Evolutionary conservation across 2,329 filamentous ascomycete species (phyloP).

Genomic region (Chaetomium sp.): DNA sequence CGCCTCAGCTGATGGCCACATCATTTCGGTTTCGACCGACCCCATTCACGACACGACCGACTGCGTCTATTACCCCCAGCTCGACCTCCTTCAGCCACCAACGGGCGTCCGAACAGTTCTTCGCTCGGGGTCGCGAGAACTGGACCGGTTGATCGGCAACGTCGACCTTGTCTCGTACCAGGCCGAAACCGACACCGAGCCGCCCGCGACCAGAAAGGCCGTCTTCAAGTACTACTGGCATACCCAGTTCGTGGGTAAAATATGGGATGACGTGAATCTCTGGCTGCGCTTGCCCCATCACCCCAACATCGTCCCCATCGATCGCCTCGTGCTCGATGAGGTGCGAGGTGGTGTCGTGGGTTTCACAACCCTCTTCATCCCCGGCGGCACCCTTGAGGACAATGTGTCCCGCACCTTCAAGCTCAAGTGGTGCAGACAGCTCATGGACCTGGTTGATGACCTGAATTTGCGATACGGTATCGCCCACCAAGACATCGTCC

Average conservation of each 20-base stretch:
- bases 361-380: neutral
- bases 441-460: slow-evolving; percentile 42
- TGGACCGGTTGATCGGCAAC: neutral
- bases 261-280: neutral
- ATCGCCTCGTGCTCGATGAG: neutral
- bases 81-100: neutral
- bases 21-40: too few relatives aligned
- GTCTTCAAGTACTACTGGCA: neutral
- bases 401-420: slow-evolving; percentile 37
- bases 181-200: neutral
- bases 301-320: neutral
- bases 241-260: neutral
- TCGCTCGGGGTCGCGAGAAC: neutral
- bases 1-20: too few relatives aligned
- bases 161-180: neutral
- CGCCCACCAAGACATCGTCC: slow-evolving; percentile 44
- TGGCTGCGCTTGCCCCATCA: neutral
- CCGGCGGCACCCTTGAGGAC: slow-evolving; percentile 1
- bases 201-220: neutral
- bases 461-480: slow-evolving; percentile 45
- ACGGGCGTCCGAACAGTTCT: neutral
- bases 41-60: too few relatives aligned
- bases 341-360: neutral
- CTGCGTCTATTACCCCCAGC: too few relatives aligned
- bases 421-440: slow-evolving; percentile 43